Evolutionary conservation across 2,329 filamentous ascomycete species (phyloP), one percentile per base, ranked within the genome.

Genomic region (Sordariomycetes sp.): DNA sequence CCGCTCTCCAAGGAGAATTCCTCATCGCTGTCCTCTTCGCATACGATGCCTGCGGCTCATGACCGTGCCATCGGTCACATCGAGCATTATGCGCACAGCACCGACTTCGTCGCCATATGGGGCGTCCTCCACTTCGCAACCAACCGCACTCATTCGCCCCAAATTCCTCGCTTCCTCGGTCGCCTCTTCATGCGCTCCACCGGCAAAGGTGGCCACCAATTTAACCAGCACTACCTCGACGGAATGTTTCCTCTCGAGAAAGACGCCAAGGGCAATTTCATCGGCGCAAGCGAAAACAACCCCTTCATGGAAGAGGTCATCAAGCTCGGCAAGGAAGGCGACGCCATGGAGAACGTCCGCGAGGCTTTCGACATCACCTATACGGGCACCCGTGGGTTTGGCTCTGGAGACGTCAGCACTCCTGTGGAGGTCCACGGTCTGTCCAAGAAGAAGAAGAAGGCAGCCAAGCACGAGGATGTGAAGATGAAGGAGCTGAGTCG

Each of bases 21-120:
- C 11, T 39, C 48, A 4, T 50, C 55, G 5, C 30, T 51, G 8
- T 56, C 57, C 1, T 56, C 32, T 14, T 15, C 55, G 1, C 43
- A 58, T 15, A 57, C 54, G 6, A 51, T 58, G 2, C 51, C 50
- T 2, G 50, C 60, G 2, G 53, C 63, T 8, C 56, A 64, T 5
- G 62, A 65, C 40, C 58, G 63, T 26, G 71, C 72, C 3, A 78
- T 90, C 33, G 67, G 71, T 6, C 70, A 87, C 43, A 79, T 92
- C 25, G 85, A 92, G 55, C 85, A 92, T 54, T 92, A 88, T 47
- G 80, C 79, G 3, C 82, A 88, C 49, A 70, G 69, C 8, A 70
- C 66, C 12, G 85, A 92, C 46, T 83, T 86, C 43, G 82, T 90
- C 3, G 72, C 82, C 4, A 61, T 77, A 8, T 85, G 81, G 69